Base-by-base conservation (phyloP, 345 rosid genomes). In the Cardamine occulta region DNA sequence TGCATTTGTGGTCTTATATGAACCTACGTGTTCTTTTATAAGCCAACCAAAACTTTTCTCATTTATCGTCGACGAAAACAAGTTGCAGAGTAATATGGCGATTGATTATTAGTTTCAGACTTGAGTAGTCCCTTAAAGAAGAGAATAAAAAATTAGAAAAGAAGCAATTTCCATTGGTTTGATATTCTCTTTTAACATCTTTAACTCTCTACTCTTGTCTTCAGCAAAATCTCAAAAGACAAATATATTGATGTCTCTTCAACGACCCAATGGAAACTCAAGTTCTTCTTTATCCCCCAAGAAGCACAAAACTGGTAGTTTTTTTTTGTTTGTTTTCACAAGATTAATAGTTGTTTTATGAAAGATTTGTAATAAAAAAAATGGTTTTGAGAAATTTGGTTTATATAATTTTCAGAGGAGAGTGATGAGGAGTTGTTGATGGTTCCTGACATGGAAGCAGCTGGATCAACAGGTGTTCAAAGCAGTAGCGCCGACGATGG, bases 361-460 rank as follows among this genome's bases (percentile, higher is more conserved):
- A 26, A 61, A 61, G 1, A 5, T 12, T 26, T 17, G 5, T 19
- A 19, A 19, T 19, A 19, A 19, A 19, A 23, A 37, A 40, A 63
- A 34, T 32, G 19, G 7, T 42, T 28, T 18, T 21, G 39, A 31
- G 63, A 68, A 31, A 13, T 24, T 45, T 64, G 21, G 60, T 39
- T 21, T 61, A 10, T 73, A 6, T 58, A 23, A 32, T 8, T 29
- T 18, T 19, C 56, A 32, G 96, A 88, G 79, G 96, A 88, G 35
- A 84, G 86, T 72, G 96, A 90, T 35, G 93, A 85, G 40, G 96
- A 88, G 70, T 72, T 86, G 73, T 84, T 85, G 68, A 86, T 77
- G 66, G 93, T 88, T 42, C 96, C 91, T 3, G 91, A 88, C 65
- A 85, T 88, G 74, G 96, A 86, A 81, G 82, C 82, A 49, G 44